Conservation (phyloP, 352 stramenopile genomes). For the Globisporangium irregulare region DNA sequence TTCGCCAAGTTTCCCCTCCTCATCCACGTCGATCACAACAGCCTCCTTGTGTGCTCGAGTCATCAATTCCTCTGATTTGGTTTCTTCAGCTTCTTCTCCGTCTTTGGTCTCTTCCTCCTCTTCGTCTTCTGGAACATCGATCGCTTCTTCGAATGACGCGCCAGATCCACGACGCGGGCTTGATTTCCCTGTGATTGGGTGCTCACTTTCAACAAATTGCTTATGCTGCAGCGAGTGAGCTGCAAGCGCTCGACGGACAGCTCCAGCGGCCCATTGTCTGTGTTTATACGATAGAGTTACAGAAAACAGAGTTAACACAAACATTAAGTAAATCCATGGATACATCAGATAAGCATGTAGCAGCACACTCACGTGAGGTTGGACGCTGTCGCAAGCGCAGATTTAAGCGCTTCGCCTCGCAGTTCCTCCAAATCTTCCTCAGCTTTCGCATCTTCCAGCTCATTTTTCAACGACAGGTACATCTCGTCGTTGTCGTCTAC, state of each 20-base stretch:
- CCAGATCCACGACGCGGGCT: neutral
- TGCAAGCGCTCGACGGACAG: slow-evolving; percentile 65
- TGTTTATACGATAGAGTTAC: neutral
- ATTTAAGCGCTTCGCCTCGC: slow-evolving; percentile 70
- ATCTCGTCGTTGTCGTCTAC: slow-evolving; percentile 35
- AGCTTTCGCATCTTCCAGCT: slow-evolving; percentile 70
- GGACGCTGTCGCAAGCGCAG: slow-evolving; percentile 74
- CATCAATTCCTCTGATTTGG: neutral
- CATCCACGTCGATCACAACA: neutral
- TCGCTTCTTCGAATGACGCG: neutral
- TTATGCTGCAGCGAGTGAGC: slow-evolving; percentile 55
- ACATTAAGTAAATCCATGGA: neutral
- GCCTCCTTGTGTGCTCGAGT: neutral
- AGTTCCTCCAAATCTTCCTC: slow-evolving; percentile 61
- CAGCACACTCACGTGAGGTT: slow-evolving; percentile 62
- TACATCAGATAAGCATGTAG: neutral
- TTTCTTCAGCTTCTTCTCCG: slow-evolving; percentile 1
- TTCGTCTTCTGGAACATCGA: slow-evolving; percentile 22
- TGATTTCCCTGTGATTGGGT: slow-evolving; percentile 3
- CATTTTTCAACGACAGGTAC: slow-evolving; percentile 55
- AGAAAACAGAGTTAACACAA: neutral
- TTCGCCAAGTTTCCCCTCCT: neutral
- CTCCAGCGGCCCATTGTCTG: slow-evolving; percentile 81
- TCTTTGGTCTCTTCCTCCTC: slow-evolving; percentile 17
- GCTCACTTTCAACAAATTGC: slow-evolving; percentile 15